These are phyloP conservation scores for Tylopilus orsonianus DNA, from an alignment of 1,284 basidiomycete genomes.

Conservation along the genomic window DNA sequence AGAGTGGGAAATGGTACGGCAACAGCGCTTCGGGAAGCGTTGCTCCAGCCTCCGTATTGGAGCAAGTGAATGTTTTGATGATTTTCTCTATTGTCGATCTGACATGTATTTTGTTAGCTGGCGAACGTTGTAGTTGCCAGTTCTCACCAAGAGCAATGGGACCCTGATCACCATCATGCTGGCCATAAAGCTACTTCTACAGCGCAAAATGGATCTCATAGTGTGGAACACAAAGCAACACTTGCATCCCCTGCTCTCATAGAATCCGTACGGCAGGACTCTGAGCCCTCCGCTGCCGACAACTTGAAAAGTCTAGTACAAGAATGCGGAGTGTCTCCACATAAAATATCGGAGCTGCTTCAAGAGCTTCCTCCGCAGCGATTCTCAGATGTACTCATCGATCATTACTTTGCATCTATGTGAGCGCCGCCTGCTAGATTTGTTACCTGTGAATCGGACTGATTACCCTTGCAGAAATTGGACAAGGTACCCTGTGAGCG, in stretches of 20 bases:
- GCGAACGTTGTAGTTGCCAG: conserved; percentile 55
- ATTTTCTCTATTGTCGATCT: conserved; percentile 12
- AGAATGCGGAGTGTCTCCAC: conserved; percentile 87
- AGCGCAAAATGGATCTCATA: conserved; percentile 28
- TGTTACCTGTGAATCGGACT: conserved; percentile 3
- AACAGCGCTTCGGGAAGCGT: conserved; percentile 76
- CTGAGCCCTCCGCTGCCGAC: conserved; percentile 72
- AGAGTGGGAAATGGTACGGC: conserved; percentile 83
- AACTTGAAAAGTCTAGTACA: conserved; percentile 80
- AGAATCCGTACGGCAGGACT: conserved; percentile 49
- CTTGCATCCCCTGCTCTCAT: conserved; percentile 36
- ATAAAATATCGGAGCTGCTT: conserved; percentile 86
- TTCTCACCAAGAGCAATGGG: conserved; percentile 34
- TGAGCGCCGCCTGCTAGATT: conserved; percentile 37
- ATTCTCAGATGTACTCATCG: conserved; percentile 71
- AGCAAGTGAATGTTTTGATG: conserved; percentile 55
- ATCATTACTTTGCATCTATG: conserved; percentile 78
- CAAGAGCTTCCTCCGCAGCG: conserved; percentile 81
- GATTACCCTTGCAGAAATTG: conserved; percentile 67
- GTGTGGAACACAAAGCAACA: conserved; percentile 27
- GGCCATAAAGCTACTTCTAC: conserved; percentile 6
- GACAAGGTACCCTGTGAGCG: conserved; percentile 92
- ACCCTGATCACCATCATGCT: conserved; percentile 16
- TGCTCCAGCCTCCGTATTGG: conserved; percentile 71
- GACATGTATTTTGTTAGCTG: conserved; percentile 41